A percentile compares a stretch with the other conserved stretches of the same genome.
phyloP scores from a whole-genome alignment of 2,329 filamentous ascomycete genomes.

The Cadophora sp. region DNA sequence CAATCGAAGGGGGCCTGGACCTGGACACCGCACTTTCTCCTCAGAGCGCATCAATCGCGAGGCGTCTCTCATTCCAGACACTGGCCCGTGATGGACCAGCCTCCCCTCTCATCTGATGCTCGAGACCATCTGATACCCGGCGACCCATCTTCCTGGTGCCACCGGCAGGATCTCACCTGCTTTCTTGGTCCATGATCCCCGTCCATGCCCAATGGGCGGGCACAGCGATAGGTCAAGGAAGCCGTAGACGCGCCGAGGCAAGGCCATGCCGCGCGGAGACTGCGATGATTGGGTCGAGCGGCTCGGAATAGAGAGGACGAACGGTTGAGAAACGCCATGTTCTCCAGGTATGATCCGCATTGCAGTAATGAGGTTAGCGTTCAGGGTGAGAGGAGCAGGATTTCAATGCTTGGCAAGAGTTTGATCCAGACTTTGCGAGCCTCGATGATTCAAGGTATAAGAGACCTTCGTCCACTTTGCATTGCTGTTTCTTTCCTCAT shows the following conservation, averaged over 20 bases:
- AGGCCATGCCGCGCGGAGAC: not conserved
- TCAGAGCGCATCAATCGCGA: conserved; percentile 26
- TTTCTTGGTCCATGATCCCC: not conserved
- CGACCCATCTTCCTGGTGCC: conserved; percentile 15
- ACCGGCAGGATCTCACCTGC: conserved; percentile 11
- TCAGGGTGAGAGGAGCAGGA: conserved; percentile 31
- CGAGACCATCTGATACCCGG: conserved; percentile 27
- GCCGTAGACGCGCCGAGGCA: conserved; percentile 13
- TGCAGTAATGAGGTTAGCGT: conserved; percentile 23
- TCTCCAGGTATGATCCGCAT: conserved; percentile 37
- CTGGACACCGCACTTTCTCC: not conserved
- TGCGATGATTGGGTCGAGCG: conserved; percentile 13
- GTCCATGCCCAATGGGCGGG: conserved; percentile 20
- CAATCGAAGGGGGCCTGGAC: conserved; percentile 15
- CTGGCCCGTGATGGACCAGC: conserved; percentile 2
- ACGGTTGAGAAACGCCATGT: conserved; percentile 32
- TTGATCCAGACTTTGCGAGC: conserved; percentile 30
- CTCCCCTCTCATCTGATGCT: conserved; percentile 25
- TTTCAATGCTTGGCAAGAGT: conserved; percentile 27
- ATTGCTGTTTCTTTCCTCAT: conserved; percentile 33
- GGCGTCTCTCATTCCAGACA: conserved; percentile 26
- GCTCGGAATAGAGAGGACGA: conserved; percentile 23
- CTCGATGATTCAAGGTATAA: conserved; percentile 38
- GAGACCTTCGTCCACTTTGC: conserved; percentile 22
- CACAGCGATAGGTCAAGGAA: conserved; percentile 17